phyloP scores from a whole-genome alignment of 345 rosid genomes.

The Dipteronia sinensis region DNA sequence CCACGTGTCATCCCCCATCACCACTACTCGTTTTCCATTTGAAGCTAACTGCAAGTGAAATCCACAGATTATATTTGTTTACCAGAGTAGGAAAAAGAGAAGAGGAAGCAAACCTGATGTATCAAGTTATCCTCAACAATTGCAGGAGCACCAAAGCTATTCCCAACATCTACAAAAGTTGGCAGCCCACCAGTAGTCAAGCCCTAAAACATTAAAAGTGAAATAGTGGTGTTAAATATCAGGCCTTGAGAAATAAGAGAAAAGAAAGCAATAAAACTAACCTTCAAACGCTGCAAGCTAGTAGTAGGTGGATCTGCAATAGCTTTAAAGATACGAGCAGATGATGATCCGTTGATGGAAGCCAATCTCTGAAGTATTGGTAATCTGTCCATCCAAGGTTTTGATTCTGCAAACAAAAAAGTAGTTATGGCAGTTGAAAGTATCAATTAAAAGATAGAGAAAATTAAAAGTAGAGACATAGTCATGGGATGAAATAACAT shows the following conservation, averaged over 20 bases:
- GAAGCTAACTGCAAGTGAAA: constrained; percentile 49
- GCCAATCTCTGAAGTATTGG: constrained; percentile 70
- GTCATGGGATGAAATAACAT: too few species aligned
- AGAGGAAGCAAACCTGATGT: constrained; percentile 52
- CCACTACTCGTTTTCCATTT: constrained; percentile 81
- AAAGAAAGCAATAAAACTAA: constrained; percentile 14
- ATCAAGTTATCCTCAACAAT: constrained; percentile 86
- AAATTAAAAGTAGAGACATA: too few species aligned
- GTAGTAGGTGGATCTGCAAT: constrained; percentile 99
- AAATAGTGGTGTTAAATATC: neutral
- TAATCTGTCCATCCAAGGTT: constrained; percentile 94
- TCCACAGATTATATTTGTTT: neutral
- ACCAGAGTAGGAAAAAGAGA: neutral
- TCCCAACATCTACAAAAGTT: constrained; percentile 90
- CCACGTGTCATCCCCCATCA: constrained; percentile 99
- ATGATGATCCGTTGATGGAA: constrained; percentile 49
- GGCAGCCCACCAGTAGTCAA: constrained; percentile 95
- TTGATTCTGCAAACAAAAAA: constrained; percentile 36
- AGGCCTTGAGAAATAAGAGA: neutral
- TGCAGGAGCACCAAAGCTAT: constrained; percentile 95
- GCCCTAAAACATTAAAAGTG: constrained; percentile 48
- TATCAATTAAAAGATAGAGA: too few species aligned
- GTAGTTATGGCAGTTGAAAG: neutral
- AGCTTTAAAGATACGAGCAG: constrained; percentile 87
- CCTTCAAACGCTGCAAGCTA: constrained; percentile 91